phyloP scores from a whole-genome alignment of 768 basidiomycete species.

The Lentinula sp. region DNA sequence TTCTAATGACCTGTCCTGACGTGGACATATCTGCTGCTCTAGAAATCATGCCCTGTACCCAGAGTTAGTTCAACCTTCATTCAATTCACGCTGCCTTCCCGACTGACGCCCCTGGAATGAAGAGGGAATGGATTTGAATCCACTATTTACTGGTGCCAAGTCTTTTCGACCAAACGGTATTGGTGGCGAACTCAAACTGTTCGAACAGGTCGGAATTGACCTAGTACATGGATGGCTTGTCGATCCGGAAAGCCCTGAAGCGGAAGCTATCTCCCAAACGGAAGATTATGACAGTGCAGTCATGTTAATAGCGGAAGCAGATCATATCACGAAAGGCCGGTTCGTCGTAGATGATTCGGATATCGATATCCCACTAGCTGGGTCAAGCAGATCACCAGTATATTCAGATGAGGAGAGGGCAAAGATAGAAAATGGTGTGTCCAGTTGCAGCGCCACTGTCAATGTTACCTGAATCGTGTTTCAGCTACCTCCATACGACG shows the following conservation, averaged over 20 bases:
- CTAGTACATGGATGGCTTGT: slow-evolving; percentile 90
- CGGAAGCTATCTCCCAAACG: slow-evolving; percentile 40
- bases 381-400: slow-evolving; percentile 18
- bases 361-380: slow-evolving; percentile 7
- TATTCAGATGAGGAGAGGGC: slow-evolving; percentile 38
- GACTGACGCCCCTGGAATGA: not conserved
- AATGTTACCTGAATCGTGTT: not conserved
- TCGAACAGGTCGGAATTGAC: slow-evolving; percentile 72
- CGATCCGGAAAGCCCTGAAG: slow-evolving; percentile 62
- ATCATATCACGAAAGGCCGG: slow-evolving; percentile 60
- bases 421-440: slow-evolving; percentile 69
- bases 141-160: slow-evolving; percentile 64
- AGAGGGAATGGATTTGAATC: slow-evolving; percentile 91
- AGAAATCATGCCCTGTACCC: slow-evolving; percentile 70
- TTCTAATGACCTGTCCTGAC: slow-evolving; percentile 52
- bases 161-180: slow-evolving; percentile 62
- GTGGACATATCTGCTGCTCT: slow-evolving; percentile 68
- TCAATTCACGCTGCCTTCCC: not conserved
- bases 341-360: slow-evolving; percentile 40
- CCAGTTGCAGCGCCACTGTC: not conserved
- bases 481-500: slow-evolving; percentile 61
- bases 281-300: slow-evolving; percentile 74
- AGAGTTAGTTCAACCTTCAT: slow-evolving; percentile 42
- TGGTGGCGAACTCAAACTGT: slow-evolving; percentile 79
- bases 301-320: slow-evolving; percentile 72